These are phyloP conservation scores for Podaxis rugospora DNA, from an alignment of 768 basidiomycete species.

Conservation along the genomic window DNA sequence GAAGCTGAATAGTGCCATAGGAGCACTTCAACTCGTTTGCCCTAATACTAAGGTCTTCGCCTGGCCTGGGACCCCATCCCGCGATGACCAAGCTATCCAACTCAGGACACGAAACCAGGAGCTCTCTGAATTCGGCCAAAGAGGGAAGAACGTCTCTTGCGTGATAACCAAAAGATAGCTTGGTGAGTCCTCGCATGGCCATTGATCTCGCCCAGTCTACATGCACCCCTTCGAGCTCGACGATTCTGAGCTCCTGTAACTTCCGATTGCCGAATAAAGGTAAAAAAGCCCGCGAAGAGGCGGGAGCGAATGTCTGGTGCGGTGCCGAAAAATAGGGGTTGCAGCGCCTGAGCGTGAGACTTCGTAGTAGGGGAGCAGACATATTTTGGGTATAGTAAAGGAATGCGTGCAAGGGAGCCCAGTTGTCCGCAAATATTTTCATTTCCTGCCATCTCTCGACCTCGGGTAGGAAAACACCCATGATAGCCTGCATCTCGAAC, in stretches of 20 bases:
- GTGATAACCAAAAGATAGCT: constrained; percentile 52
- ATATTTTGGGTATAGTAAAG: constrained; percentile 34
- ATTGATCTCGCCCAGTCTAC: constrained; percentile 44
- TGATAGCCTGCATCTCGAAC: constrained; percentile 40
- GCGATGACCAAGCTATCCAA: constrained; percentile 42
- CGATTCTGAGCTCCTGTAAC: constrained; percentile 26
- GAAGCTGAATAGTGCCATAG: constrained; percentile 25
- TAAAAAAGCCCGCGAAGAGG: constrained; percentile 31
- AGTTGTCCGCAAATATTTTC: constrained; percentile 55
- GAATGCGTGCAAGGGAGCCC: constrained; percentile 53
- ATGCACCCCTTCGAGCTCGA: constrained; percentile 54
- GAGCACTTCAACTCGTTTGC: not conserved
- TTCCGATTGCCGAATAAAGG: constrained; percentile 40
- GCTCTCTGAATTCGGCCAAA: constrained; percentile 37
- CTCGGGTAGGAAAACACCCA: constrained; percentile 41
- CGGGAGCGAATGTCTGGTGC: constrained; percentile 42
- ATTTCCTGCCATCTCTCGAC: constrained; percentile 42
- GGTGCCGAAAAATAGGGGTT: constrained; percentile 51
- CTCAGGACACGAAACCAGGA: constrained; percentile 36
- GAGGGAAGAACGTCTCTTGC: constrained; percentile 54
- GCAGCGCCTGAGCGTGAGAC: constrained; percentile 46
- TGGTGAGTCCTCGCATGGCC: constrained; percentile 36
- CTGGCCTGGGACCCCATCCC: constrained; percentile 48
- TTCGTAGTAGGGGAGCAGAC: constrained; percentile 31
- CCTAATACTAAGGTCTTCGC: constrained; percentile 3